phyloP scores from a whole-genome alignment of 2,329 filamentous ascomycete species.

The Emydomyces testavorans region DNA sequence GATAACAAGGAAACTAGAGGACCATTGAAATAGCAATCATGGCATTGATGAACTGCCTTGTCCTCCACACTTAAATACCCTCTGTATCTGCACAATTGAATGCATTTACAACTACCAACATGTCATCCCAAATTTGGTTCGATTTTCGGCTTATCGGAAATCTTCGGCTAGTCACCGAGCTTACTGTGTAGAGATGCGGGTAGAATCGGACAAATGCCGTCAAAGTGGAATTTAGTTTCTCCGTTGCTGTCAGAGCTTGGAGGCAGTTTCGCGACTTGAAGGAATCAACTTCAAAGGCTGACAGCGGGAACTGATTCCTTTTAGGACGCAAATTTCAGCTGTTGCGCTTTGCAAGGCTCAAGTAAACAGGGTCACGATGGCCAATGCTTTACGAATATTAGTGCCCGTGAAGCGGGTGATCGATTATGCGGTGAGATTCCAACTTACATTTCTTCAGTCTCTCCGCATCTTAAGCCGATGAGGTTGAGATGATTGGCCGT shows the following conservation, averaged over 20 bases:
- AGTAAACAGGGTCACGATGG: conserved; percentile 27
- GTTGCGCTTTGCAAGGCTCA: neutral
- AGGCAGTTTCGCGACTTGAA: neutral
- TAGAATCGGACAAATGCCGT: conserved; percentile 11
- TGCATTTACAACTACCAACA: too few species aligned
- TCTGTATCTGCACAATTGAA: too few species aligned
- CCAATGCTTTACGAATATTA: conserved; percentile 53
- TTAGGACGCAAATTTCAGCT: neutral
- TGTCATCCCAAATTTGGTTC: too few species aligned
- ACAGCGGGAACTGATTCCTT: neutral
- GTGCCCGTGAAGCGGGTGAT: conserved; percentile 76
- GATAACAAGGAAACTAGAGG: too few species aligned
- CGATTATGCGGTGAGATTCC: conserved; percentile 61
- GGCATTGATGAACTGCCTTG: too few species aligned
- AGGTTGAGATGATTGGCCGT: neutral
- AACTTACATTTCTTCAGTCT: neutral
- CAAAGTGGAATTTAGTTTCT: conserved; percentile 1
- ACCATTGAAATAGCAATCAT: too few species aligned
- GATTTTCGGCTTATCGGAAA: conserved; percentile 13
- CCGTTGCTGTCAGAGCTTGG: conserved; percentile 6
- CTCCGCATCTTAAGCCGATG: neutral
- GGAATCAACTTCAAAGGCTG: neutral
- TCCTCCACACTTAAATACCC: too few species aligned
- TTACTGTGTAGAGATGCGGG: neutral
- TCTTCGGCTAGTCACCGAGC: conserved; percentile 10